Conservation (phyloP, 176 grass and related monocot species). For the Carex myosuroides region DNA sequence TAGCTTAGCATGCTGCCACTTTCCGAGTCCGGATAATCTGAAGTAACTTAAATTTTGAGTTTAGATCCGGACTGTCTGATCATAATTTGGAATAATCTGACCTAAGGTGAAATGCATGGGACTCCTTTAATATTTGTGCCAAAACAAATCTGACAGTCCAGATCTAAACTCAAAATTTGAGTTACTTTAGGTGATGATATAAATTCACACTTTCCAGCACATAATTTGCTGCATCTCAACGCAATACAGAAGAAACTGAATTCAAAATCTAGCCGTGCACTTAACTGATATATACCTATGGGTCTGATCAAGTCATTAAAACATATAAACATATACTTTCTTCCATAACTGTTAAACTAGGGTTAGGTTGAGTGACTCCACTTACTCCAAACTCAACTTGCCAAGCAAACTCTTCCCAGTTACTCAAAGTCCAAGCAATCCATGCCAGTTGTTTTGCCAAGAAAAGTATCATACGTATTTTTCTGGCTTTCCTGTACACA, state of each 20-base stretch:
- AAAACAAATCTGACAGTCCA: no score
- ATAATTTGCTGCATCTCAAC: background rate
- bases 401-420: constrained; percentile 23
- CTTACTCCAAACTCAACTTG: constrained; percentile 17
- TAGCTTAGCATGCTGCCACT: background rate
- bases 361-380: constrained; percentile 29
- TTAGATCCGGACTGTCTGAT: no score
- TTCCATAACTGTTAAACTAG: constrained; percentile 25
- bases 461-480: constrained; percentile 18
- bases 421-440: constrained; percentile 16
- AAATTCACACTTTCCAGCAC: background rate
- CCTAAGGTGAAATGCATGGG: no score
- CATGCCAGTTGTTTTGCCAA: constrained; percentile 1
- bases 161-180: no score
- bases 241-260: constrained; percentile 10
- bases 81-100: no score
- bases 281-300: constrained; percentile 8
- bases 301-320: constrained; percentile 23
- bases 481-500: background rate
- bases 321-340: background rate
- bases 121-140: no score
- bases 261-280: constrained; percentile 25
- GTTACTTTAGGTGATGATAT: no score
- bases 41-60: no score
- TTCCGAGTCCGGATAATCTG: no score